phyloP scores from a whole-genome alignment of 2,329 filamentous ascomycete genomes.

The Pseudovirgaria hyperparasitica region DNA sequence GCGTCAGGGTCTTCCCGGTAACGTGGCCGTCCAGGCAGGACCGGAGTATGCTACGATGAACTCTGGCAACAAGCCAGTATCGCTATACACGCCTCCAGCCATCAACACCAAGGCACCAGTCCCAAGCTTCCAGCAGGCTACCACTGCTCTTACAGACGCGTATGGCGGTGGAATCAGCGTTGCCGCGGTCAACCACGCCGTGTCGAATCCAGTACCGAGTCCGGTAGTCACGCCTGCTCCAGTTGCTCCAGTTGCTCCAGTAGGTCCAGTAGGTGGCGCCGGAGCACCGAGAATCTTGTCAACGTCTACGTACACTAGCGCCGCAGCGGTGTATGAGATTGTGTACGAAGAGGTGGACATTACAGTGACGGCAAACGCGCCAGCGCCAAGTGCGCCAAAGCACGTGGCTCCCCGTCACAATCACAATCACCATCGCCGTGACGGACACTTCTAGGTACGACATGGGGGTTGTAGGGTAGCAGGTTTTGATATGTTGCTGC shows the following conservation, averaged over 20 bases:
- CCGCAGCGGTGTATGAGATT: constrained; percentile 31
- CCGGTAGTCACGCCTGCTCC: constrained; percentile 3
- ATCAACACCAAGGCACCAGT: constrained; percentile 11
- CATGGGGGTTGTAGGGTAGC: no score
- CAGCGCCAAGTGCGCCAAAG: constrained; percentile 10
- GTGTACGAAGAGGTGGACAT: constrained; percentile 31
- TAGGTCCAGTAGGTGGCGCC: constrained; percentile 9
- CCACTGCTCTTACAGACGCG: constrained; percentile 15
- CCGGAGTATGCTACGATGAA: constrained; percentile 27
- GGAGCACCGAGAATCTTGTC: constrained; percentile 15
- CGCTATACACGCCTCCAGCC: constrained; percentile 9
- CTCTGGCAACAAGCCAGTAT: constrained; percentile 13
- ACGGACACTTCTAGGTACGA: no score
- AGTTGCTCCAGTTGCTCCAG: constrained; percentile 14
- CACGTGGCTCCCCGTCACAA: constrained; percentile 13
- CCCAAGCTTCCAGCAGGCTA: constrained; percentile 20
- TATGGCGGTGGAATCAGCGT: constrained; percentile 23
- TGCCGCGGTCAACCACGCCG: constrained; percentile 13
- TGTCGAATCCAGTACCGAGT: no score
- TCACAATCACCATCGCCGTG: constrained; percentile 17
- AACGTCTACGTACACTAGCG: constrained; percentile 30
- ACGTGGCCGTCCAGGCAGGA: constrained; percentile 36
- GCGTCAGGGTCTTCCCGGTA: constrained; percentile 52
- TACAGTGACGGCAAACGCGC: constrained; percentile 23
- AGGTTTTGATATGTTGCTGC: no score